phyloP scores from a whole-genome alignment of 192 early-diverging fungal species.

The Dissophora ornata region DNA sequence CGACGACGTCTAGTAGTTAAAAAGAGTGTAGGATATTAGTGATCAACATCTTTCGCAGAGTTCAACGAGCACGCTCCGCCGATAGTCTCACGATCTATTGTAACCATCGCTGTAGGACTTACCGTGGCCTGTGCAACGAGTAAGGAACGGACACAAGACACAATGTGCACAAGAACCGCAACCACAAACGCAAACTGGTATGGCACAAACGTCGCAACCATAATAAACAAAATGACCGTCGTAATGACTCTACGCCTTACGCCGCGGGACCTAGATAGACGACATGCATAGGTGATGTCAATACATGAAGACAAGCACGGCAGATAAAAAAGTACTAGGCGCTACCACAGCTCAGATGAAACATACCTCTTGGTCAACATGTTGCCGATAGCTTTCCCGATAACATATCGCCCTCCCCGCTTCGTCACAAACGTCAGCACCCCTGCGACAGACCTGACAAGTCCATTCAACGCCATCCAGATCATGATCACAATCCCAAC shows the following conservation, averaged over 20 bases:
- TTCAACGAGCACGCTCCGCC: too few relatives aligned
- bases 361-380: constrained; percentile 30
- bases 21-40: too few relatives aligned
- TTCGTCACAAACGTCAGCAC: constrained; percentile 31
- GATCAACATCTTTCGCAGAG: too few relatives aligned
- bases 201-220: constrained; percentile 81
- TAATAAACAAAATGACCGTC: constrained; percentile 66
- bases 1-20: neutral
- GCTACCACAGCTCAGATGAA: neutral
- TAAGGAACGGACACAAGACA: constrained; percentile 65
- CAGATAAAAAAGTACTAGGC: too few relatives aligned
- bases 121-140: constrained; percentile 50
- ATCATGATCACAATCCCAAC: constrained; percentile 59
- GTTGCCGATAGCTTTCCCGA: constrained; percentile 40
- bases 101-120: constrained; percentile 28
- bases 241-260: constrained; percentile 61
- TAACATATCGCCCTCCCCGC: constrained; percentile 24
- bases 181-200: constrained; percentile 88
- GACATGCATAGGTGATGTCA: neutral
- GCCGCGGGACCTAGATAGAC: constrained; percentile 34
- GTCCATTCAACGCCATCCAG: constrained; percentile 44
- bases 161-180: constrained; percentile 75
- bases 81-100: too few relatives aligned
- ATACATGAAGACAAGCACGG: too few relatives aligned
- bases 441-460: constrained; percentile 30